These are phyloP conservation scores for Carex littledalei DNA, from an alignment of 176 grass and related monocot genomes.

Conservation along the genomic window DNA sequence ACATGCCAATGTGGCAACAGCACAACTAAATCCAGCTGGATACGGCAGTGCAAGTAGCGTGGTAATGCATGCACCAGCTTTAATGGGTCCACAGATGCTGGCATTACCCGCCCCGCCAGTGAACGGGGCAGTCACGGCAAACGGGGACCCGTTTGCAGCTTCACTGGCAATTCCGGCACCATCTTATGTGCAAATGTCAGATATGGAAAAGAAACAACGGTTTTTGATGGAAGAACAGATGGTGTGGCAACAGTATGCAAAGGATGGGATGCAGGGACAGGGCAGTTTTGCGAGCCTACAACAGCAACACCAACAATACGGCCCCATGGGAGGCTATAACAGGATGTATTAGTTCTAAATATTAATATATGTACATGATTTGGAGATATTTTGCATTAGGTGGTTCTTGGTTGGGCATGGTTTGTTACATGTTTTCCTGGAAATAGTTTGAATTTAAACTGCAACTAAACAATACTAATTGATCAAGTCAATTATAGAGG, in stretches of 20 bases:
- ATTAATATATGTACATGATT: not conserved
- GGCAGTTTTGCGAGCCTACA: slow-evolving; percentile 26
- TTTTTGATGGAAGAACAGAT: slow-evolving; percentile 50
- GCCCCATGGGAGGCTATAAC: slow-evolving; percentile 9
- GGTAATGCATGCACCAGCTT: slow-evolving; percentile 25
- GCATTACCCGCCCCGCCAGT: slow-evolving; percentile 41
- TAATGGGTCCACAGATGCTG: slow-evolving; percentile 32
- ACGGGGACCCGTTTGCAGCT: slow-evolving; percentile 49
- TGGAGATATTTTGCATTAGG: slow-evolving; percentile 7
- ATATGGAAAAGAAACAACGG: slow-evolving; percentile 64
- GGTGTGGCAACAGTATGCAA: slow-evolving; percentile 52
- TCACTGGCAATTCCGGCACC: slow-evolving; percentile 50
- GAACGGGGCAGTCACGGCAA: not conserved
- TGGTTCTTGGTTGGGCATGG: not conserved
- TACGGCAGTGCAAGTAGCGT: slow-evolving; percentile 63
- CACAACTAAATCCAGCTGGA: slow-evolving; percentile 7
- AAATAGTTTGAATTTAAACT: slow-evolving; percentile 15
- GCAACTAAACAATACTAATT: not conserved
- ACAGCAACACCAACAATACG: slow-evolving; percentile 30
- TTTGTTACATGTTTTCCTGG: not conserved
- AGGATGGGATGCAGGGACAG: slow-evolving; percentile 50
- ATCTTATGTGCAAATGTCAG: slow-evolving; percentile 85
- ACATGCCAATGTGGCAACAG: not conserved
- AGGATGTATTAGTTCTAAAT: slow-evolving; percentile 19
- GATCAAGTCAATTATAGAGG: slow-evolving; percentile 23